Percentiles rank a stretch among this genome's conserved stretches.
Evolutionary conservation across 2,329 filamentous ascomycete species (phyloP).

Genomic region (Fusarium nodosum): DNA sequence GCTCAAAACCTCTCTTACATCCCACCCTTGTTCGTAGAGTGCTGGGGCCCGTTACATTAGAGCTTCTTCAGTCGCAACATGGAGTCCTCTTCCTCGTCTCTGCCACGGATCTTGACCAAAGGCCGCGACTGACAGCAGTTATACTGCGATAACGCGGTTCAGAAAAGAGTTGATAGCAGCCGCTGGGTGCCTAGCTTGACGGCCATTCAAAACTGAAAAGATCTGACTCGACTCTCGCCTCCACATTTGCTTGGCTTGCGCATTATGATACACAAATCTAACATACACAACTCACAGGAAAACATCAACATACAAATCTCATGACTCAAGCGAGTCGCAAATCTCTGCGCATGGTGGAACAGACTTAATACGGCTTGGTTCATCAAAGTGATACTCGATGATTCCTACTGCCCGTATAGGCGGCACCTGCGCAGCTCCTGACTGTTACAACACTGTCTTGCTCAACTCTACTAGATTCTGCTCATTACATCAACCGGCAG

Average conservation of each 20-base stretch:
- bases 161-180: conserved; percentile 57
- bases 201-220: conserved; percentile 77
- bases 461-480: conserved; percentile 36
- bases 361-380: conserved; percentile 9
- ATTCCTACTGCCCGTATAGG: conserved; percentile 30
- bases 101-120: conserved; percentile 68
- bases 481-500: conserved; percentile 22
- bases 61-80: conserved; percentile 59
- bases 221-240: conserved; percentile 68
- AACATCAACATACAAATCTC: conserved; percentile 11
- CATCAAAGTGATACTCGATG: conserved; percentile 37
- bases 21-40: conserved; percentile 34
- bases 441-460: conserved; percentile 29
- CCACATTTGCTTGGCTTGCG: neutral
- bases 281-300: conserved; percentile 23
- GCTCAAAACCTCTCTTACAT: conserved; percentile 25
- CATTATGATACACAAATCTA: conserved; percentile 4
- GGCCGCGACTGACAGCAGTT: conserved; percentile 67
- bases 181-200: conserved; percentile 66
- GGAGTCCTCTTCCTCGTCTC: conserved; percentile 64
- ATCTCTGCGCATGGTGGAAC: conserved; percentile 20
- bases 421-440: conserved; percentile 32
- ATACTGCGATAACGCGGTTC: conserved; percentile 9
- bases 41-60: conserved; percentile 37
- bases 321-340: conserved; percentile 17